phyloP scores from a whole-genome alignment of 305 asterid species.

The Lippia alba region DNA sequence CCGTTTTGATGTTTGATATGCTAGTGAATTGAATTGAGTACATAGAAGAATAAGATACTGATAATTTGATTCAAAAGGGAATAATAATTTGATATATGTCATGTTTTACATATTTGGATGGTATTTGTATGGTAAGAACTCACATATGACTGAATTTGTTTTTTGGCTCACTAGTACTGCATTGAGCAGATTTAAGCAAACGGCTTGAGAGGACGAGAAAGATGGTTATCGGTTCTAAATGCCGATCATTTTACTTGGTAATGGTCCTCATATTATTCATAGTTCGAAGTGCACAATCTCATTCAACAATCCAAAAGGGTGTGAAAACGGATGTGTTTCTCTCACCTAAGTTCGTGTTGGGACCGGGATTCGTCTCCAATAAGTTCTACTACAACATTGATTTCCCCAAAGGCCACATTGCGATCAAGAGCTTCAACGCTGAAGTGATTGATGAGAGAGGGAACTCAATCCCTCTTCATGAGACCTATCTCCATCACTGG shows the following conservation, averaged over 20 bases:
- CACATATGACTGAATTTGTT: neutral
- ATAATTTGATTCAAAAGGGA: slow-evolving; percentile 15
- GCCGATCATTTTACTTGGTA: slow-evolving; percentile 26
- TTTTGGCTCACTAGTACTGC: neutral
- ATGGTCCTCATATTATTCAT: slow-evolving; percentile 34
- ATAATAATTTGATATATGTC: neutral
- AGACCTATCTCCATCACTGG: slow-evolving; percentile 83
- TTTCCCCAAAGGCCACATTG: slow-evolving; percentile 80
- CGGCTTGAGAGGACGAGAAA: neutral
- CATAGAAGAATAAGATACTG: neutral
- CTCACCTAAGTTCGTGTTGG: slow-evolving; percentile 56
- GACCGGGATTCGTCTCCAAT: slow-evolving; percentile 61
- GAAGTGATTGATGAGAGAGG: slow-evolving; percentile 67
- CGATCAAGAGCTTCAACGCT: slow-evolving; percentile 62
- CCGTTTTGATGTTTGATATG: neutral
- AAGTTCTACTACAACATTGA: slow-evolving; percentile 52
- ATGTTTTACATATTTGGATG: neutral
- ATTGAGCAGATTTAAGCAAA: slow-evolving; percentile 31
- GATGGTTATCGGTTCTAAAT: slow-evolving; percentile 38
- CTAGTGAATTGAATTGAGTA: neutral
- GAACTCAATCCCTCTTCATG: slow-evolving; percentile 64
- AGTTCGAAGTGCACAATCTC: slow-evolving; percentile 37
- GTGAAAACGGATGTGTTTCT: slow-evolving; percentile 55
- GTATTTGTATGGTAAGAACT: neutral
- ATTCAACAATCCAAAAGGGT: slow-evolving; percentile 26